Evolutionary conservation across 495 filamentous ascomycete genomes (phyloP), one percentile per base, ranked within the genome.

Genomic region (Hypoxylon fragiforme): DNA sequence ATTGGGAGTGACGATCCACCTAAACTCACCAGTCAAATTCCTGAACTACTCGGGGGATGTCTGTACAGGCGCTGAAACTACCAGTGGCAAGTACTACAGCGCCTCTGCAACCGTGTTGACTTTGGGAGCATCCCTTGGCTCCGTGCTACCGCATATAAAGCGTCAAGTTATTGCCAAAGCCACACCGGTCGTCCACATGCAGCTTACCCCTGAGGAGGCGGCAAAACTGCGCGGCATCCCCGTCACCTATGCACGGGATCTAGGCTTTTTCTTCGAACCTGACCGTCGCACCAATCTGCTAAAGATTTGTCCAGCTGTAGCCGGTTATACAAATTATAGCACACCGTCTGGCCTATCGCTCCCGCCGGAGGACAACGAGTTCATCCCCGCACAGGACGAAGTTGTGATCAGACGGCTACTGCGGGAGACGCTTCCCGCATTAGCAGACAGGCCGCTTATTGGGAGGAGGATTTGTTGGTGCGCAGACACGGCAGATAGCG

Each of bases 231-330:
- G 74, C 7, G 77, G 77, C 13, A 80, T 83, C 38, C 80, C 82
- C 0, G 76, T 81, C 1, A 79, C 73, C 3, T 79, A 82, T 44
- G 74, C 70, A 7, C 73, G 80, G 8, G 80, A 83, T 63, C 62
- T 83, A 12, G 80, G 80, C 0, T 83, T 83, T 68, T 80, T 82
- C 61, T 85, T 83, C 44, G 80, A 83, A 55, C 80, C 81, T 0
- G 80, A 82, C 57, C 74, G 70, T 1, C 71, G 73, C 58, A 81
- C 79, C 0, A 73, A 77, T 20, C 50, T 82, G 16, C 47, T 82
- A 24, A 85, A 84, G 70, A 57, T 85, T 8, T 81, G 78, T 37
- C 77, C 80, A 0, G 71, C 76, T 57, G 77, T 78, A 13, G 76
- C 74, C 0, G 82, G 80, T 1, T 82, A 77, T 51, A 75, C 77